These are phyloP conservation scores for Boletus subcaerulescens DNA, from an alignment of 768 basidiomycete genomes.

Conservation along the genomic window DNA sequence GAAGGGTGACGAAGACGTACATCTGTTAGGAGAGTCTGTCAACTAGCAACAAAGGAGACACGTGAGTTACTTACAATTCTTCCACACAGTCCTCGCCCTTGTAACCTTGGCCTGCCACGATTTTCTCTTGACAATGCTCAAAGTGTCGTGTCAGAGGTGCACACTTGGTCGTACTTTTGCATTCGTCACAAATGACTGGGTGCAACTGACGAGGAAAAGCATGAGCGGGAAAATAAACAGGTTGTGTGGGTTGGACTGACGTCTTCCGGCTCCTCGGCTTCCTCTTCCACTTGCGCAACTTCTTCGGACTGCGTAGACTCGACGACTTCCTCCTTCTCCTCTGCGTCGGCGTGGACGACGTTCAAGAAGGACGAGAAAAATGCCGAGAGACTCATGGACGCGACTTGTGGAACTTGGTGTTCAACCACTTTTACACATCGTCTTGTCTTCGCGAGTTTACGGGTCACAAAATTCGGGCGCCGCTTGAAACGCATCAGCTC, in stretches of 20 bases:
- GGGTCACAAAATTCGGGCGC: constrained; percentile 18
- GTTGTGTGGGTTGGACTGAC: constrained; percentile 43
- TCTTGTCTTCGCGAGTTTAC: constrained; percentile 26
- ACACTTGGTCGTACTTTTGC: constrained; percentile 64
- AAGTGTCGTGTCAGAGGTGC: constrained; percentile 75
- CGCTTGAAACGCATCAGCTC: constrained; percentile 4
- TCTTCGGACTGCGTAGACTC: constrained; percentile 39
- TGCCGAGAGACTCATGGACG: constrained; percentile 41
- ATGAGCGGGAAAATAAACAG: not conserved
- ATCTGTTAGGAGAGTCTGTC: constrained; percentile 12
- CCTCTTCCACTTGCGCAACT: constrained; percentile 49
- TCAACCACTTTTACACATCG: constrained; percentile 5
- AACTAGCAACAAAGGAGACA: not conserved
- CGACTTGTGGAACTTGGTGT: constrained; percentile 8
- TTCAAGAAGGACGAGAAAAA: constrained; percentile 44
- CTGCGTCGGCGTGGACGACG: constrained; percentile 42
- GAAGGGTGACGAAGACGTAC: constrained; percentile 16
- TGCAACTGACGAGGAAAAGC: constrained; percentile 45
- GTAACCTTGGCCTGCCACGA: constrained; percentile 77
- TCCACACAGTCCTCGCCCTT: constrained; percentile 92
- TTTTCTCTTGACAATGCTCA: constrained; percentile 87
- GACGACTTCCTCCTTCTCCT: constrained; percentile 22
- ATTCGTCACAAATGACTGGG: constrained; percentile 73
- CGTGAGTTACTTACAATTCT: constrained; percentile 63
- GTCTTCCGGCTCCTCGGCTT: constrained; percentile 73